Evolutionary conservation across 2,329 filamentous ascomycete genomes (phyloP).

Genomic region (Aureobasidium sp.): DNA sequence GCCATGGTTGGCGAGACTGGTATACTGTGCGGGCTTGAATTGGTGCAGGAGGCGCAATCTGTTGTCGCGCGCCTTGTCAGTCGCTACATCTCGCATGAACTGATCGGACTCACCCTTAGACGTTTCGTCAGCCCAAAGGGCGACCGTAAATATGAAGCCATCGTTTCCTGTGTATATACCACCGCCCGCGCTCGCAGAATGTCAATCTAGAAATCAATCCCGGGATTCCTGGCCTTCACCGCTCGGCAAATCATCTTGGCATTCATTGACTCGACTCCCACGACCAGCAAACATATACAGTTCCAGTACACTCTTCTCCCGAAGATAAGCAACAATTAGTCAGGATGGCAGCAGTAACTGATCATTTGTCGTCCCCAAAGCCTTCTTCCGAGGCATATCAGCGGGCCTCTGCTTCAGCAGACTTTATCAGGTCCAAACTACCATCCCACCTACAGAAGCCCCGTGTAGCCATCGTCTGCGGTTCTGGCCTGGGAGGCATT

Average conservation of each 20-base stretch:
- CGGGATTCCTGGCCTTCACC: conserved; percentile 1
- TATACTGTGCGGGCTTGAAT: conserved; percentile 13
- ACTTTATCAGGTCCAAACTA: conserved; percentile 42
- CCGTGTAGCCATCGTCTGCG: conserved; percentile 55
- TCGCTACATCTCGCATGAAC: background rate
- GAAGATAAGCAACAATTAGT: background rate
- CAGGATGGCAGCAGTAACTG: conserved; percentile 13
- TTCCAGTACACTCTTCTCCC: background rate
- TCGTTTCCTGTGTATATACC: conserved; percentile 17
- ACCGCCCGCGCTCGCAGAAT: background rate
- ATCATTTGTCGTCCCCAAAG: background rate
- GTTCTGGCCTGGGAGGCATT: conserved; percentile 55
- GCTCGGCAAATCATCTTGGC: background rate
- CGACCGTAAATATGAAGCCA: conserved; percentile 38
- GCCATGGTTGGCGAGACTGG: conserved; percentile 16
- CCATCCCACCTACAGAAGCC: conserved; percentile 40
- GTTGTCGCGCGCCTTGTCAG: background rate
- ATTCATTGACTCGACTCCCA: background rate
- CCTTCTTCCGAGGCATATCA: conserved; percentile 25
- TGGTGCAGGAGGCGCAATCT: conserved; percentile 15
- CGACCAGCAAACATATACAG: conserved; percentile 4
- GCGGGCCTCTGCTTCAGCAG: conserved; percentile 41
- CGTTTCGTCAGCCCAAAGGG: conserved; percentile 35
- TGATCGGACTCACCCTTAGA: conserved; percentile 27
- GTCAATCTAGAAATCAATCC: conserved; percentile 7